Evolutionary conservation across 2,329 filamentous ascomycete species (phyloP).

Genomic region (Cordyceps farinosa): DNA sequence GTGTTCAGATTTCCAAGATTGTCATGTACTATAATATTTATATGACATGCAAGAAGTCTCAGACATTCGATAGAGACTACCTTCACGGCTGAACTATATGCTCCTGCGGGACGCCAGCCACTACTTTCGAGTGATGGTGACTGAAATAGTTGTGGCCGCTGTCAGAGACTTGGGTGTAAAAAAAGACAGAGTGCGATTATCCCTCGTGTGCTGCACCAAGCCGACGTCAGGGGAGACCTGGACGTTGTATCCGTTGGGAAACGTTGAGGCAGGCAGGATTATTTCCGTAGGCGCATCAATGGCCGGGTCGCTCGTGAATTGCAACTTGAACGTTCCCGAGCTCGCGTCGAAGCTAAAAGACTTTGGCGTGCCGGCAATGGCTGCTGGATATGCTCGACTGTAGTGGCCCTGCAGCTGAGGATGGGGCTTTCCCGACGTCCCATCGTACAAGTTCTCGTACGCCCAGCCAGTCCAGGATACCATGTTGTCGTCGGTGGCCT

Average conservation of each 20-base stretch:
- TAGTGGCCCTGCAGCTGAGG: conserved; percentile 21
- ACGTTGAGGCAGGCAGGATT: conserved; percentile 19
- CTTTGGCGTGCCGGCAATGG: conserved; percentile 19
- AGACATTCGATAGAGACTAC: neutral
- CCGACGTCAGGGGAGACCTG: conserved; percentile 13
- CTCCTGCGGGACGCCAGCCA: neutral
- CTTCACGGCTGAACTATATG: neutral
- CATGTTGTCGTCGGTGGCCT: conserved; percentile 21
- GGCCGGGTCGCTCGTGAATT: conserved; percentile 15
- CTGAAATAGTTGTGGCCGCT: conserved; percentile 10
- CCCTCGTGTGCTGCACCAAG: conserved; percentile 13
- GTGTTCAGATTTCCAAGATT: too few relatives aligned
- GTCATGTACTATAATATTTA: neutral
- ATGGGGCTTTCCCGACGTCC: conserved; percentile 18
- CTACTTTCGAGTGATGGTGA: conserved; percentile 15
- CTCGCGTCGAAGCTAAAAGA: conserved; percentile 20
- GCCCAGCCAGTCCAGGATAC: conserved; percentile 23
- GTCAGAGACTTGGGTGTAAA: conserved; percentile 15
- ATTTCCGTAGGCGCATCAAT: conserved; percentile 21
- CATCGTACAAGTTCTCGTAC: conserved; percentile 23
- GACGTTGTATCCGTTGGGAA: conserved; percentile 20
- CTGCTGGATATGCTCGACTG: conserved; percentile 21
- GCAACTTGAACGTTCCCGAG: conserved; percentile 18
- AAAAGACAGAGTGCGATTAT: conserved; percentile 19
- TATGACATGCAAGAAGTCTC: too few relatives aligned